Conservation (phyloP, 2,329 filamentous ascomycete genomes). For the Tolypocladium pustulatum region DNA sequence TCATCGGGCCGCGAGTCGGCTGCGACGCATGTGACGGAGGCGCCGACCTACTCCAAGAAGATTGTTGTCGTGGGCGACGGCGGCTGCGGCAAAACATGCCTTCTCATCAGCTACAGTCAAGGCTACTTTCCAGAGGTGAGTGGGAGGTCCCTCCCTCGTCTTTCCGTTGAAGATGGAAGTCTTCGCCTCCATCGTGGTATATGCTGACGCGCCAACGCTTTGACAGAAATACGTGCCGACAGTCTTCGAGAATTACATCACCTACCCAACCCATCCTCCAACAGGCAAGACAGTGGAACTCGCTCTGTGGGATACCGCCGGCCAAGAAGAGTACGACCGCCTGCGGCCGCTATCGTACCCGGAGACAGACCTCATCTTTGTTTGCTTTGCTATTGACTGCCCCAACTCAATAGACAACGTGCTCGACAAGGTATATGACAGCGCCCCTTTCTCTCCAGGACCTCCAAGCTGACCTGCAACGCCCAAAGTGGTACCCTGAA, state of each 20-base stretch:
- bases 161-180: neutral
- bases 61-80: conserved; percentile 97
- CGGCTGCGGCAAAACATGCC: conserved; percentile 95
- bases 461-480: conserved; percentile 2
- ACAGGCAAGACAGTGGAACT: conserved; percentile 93
- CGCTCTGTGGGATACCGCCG: conserved; percentile 95
- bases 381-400: conserved; percentile 98
- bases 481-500: conserved; percentile 89
- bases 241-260: conserved; percentile 99
- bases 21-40: conserved; percentile 78
- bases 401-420: conserved; percentile 97
- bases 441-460: neutral
- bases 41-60: conserved; percentile 94
- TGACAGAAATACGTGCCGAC: conserved; percentile 96
- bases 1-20: conserved; percentile 68
- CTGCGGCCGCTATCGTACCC: conserved; percentile 93
- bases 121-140: conserved; percentile 96
- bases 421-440: conserved; percentile 74
- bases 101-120: conserved; percentile 97
- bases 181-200: neutral
- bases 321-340: conserved; percentile 97
- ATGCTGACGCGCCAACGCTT: neutral
- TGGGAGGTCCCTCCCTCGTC: neutral
- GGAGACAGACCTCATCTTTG: conserved; percentile 94
- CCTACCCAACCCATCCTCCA: conserved; percentile 78